phyloP scores from a whole-genome alignment of 2,329 filamentous ascomycete genomes.

The Teratosphaeriaceae sp. region DNA sequence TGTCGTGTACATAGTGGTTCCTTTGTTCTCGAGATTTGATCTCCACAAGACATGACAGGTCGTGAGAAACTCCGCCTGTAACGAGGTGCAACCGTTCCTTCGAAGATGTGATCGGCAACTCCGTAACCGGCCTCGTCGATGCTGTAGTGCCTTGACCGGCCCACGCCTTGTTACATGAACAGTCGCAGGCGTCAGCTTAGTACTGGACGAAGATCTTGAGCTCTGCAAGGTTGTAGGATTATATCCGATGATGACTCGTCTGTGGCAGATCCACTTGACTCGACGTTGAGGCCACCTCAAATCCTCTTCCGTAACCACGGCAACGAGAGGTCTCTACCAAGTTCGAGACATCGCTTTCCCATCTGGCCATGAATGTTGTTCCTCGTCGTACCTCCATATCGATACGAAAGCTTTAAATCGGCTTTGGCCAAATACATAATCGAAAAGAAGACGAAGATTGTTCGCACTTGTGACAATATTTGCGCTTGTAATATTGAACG shows the following conservation, averaged over 20 bases:
- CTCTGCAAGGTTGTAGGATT: not conserved
- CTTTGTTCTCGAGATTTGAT: not conserved
- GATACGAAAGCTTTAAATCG: too few relatives aligned
- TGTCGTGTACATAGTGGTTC: not conserved
- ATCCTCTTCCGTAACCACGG: not conserved
- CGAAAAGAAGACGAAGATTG: too few relatives aligned
- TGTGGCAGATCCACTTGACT: not conserved
- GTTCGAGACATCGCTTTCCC: too few relatives aligned
- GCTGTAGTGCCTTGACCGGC: not conserved
- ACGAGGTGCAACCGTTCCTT: not conserved
- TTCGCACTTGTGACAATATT: too few relatives aligned
- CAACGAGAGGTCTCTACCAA: too few relatives aligned
- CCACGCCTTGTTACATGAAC: not conserved
- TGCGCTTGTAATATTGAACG: too few relatives aligned
- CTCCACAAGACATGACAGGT: not conserved
- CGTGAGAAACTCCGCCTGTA: not conserved
- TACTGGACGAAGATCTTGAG: not conserved
- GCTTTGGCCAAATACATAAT: too few relatives aligned
- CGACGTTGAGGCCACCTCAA: not conserved
- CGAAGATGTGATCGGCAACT: not conserved
- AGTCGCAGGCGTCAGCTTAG: not conserved
- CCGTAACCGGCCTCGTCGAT: too few relatives aligned
- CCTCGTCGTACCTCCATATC: too few relatives aligned
- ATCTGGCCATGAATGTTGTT: too few relatives aligned
- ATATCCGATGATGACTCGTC: not conserved